phyloP scores from a whole-genome alignment of 768 basidiomycete genomes.

The Xerocomus brunneocitrinus region DNA sequence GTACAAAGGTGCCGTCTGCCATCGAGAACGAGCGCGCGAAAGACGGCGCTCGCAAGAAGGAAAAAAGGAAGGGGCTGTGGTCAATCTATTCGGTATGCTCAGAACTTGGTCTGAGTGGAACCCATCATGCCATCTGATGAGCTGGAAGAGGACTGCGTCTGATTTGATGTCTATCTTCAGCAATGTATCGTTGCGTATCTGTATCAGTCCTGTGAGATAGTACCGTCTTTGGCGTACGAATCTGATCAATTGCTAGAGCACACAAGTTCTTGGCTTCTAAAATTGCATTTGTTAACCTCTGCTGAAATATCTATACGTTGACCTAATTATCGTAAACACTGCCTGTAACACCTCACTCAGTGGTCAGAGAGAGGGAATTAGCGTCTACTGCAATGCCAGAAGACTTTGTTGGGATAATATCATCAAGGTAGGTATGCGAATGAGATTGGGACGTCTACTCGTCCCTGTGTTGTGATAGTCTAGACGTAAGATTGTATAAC shows the following conservation, averaged over 20 bases:
- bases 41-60: constrained; percentile 11
- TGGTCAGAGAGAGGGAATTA: background rate
- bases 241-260: background rate
- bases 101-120: constrained; percentile 18
- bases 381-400: background rate
- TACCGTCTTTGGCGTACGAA: background rate
- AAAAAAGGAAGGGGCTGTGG: constrained; percentile 24
- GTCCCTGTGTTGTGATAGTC: constrained; percentile 11
- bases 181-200: background rate
- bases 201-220: background rate
- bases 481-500: constrained; percentile 14
- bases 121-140: constrained; percentile 4
- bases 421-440: background rate
- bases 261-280: background rate
- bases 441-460: constrained; percentile 1
- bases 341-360: background rate
- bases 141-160: background rate
- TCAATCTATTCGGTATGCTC: constrained; percentile 28
- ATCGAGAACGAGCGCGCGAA: constrained; percentile 11
- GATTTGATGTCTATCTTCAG: background rate
- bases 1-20: constrained; percentile 8
- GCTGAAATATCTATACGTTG: background rate
- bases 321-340: background rate
- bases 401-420: background rate
- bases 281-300: background rate